Base-by-base conservation (phyloP, 2,329 filamentous ascomycete genomes). In the Coniochaeta pulveracea region DNA sequence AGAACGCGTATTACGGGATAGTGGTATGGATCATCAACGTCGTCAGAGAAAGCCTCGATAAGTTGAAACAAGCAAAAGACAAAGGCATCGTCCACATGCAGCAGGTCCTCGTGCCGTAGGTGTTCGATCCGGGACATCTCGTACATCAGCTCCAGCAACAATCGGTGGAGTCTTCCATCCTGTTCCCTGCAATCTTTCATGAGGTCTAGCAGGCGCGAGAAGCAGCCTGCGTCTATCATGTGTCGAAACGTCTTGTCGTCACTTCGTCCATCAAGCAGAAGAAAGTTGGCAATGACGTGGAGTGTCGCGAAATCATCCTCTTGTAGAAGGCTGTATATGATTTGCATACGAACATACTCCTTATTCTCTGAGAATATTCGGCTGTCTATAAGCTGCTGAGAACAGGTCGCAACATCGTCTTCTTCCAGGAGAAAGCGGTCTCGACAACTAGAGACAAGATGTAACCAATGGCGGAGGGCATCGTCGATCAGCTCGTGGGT, bases 81-180 rank as follows among this genome's bases (percentile, higher is more conserved):
- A 54, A 98, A 95, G 32, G 70, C 70, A 50, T 98, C 91, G 43
- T 80, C 70, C 19, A 80, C 81, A 36, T 73, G 84, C 58, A 72
- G 48, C 43, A 98, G 60, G 52, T 98, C 89, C 43, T 85, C 76
- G 39, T 70, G 61, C 35, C 72, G 78, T 38, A 98, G 61, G 41
- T 78, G 73, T 56, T 96, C 86, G 52, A 96, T 85, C 39, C 93
- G 74, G 27, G 85, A 88, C 82, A 95, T 95, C 63, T 96, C 91
- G 58, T 94, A 98, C 51, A 95, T 70, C 36, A 98, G 63, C 56
- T 95, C 83, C 47, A 98, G 66, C 34, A 96, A 64, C 40, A 91
- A 61, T 22, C 81, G 76, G 58, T 95, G 85, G 39, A 96, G 64
- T 34, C 74, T 69, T 16, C 73, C 67, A 49, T 88, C 80, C 28